Percentiles rank a stretch among this genome's conserved stretches.
Conservation (phyloP, 2,329 filamentous ascomycete species). For the Nigrospora oryzae region DNA sequence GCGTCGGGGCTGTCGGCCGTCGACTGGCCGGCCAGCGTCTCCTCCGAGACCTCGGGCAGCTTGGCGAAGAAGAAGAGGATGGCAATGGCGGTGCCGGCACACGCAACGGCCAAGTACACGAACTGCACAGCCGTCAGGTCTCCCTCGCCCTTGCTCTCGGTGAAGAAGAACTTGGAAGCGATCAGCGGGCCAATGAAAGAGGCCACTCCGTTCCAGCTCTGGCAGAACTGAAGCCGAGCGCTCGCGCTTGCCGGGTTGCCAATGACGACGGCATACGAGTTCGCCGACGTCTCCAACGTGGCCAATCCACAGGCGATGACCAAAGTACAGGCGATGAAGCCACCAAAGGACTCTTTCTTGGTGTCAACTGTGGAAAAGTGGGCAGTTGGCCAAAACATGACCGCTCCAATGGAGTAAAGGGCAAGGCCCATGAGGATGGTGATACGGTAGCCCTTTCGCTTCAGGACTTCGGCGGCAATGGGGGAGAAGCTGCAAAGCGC, state of each 20-base stretch:
- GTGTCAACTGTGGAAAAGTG: slow-evolving; percentile 27
- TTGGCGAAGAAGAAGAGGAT: slow-evolving; percentile 41
- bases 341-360: slow-evolving; percentile 54
- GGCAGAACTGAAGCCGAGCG: slow-evolving; percentile 43
- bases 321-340: slow-evolving; percentile 63
- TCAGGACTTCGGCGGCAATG: slow-evolving; percentile 29
- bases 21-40: slow-evolving; percentile 1
- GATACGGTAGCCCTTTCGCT: slow-evolving; percentile 32
- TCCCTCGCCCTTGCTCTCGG: slow-evolving; percentile 27
- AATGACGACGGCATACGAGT: slow-evolving; percentile 34
- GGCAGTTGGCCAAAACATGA: slow-evolving; percentile 6
- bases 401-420: slow-evolving; percentile 38
- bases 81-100: slow-evolving; percentile 42
- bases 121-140: slow-evolving; percentile 45
- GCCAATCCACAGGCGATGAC: slow-evolving; percentile 19
- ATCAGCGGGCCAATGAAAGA: slow-evolving; percentile 45
- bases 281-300: slow-evolving; percentile 43
- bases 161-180: slow-evolving; percentile 46
- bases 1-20: slow-evolving; percentile 43
- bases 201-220: slow-evolving; percentile 45
- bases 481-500: slow-evolving; percentile 40
- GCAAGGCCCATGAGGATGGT: slow-evolving; percentile 38
- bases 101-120: slow-evolving; percentile 47
- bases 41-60: slow-evolving; percentile 34
- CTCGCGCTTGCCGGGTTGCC: slow-evolving; percentile 45